Evolutionary conservation across 192 early-diverging fungal genomes (phyloP).

Genomic region (Backusella macrospora): DNA sequence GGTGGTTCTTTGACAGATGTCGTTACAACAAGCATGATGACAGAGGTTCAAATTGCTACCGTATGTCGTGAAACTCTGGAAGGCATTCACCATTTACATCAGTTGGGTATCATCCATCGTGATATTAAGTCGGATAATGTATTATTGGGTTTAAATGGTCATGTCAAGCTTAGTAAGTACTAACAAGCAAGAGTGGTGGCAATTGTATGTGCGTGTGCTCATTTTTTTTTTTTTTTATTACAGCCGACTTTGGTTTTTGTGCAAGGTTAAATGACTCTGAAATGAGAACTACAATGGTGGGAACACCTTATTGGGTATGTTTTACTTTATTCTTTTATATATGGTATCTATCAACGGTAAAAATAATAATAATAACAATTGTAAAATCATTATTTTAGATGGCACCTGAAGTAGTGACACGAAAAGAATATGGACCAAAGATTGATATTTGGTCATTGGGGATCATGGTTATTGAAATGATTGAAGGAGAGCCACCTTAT

Average conservation of each 20-base stretch:
- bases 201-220: background rate
- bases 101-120: constrained; percentile 80
- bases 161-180: constrained; percentile 74
- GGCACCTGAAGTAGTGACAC: constrained; percentile 95
- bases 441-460: constrained; percentile 97
- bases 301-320: constrained; percentile 84
- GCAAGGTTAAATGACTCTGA: constrained; percentile 73
- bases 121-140: constrained; percentile 92
- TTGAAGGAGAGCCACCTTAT: constrained; percentile 97
- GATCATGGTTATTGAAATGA: constrained; percentile 98
- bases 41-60: constrained; percentile 83
- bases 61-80: constrained; percentile 80
- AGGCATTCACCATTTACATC: constrained; percentile 78
- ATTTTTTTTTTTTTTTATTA: constrained; percentile 1
- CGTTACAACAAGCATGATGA: constrained; percentile 81
- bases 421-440: constrained; percentile 91
- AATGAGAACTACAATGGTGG: constrained; percentile 82
- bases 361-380: background rate
- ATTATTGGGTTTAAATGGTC: constrained; percentile 63
- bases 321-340: no score
- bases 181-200: no score
- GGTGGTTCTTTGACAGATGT: constrained; percentile 86
- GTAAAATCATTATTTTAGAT: constrained; percentile 58
- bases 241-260: constrained; percentile 89
- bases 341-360: background rate